Evolutionary conservation across 2,329 filamentous ascomycete genomes (phyloP), one percentile per base, ranked within the genome.

Genomic region (Monosporascus sp.): DNA sequence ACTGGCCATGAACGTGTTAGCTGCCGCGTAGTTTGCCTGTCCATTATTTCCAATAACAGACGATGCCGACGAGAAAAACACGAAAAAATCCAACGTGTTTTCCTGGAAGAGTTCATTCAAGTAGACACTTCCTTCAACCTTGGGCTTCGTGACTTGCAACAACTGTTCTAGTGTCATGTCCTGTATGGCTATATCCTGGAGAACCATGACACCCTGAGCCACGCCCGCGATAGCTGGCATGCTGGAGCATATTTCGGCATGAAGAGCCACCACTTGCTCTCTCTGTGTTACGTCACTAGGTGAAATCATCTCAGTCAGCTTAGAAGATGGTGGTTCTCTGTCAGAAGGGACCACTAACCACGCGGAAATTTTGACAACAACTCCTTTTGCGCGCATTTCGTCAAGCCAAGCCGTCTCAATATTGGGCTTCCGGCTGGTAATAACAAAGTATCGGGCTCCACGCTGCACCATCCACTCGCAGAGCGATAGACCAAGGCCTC

Each of bases 21-120:
- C 72, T 0, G 71, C 71, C 1, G 64, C 58, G 52, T 78, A 78
- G 55, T 72, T 74, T 5, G 65, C 55, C 58, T 79, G 74, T 4
- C 52, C 54, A 37, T 24, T 19, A 47, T 62, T 61, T 5, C 64
- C 64, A 5, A 54, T 47, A 4, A 63, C 52, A 20, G 44, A 46
- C 11, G 53, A 46, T 3, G 59, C n/a, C 3, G 66, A 69, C 3
- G 63, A 66, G 48, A 67, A 59, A 9, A 62, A 34, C 45, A 66
- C 55, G 51, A 65, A 65, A 53, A 65, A 65, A 41, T 66, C 64
- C 11, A 67, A 51, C 2, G 47, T 17, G 19, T 51, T 24, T 2
- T 57, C 37, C 11, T 47, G 22, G 31, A 67, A 60, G 3, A 60
- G 7, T 5, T 61, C 56, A 43, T 64, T 49, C 17, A 67, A 47